A percentile compares a stretch with the other conserved stretches of the same genome.
Evolutionary conservation across 2,329 filamentous ascomycete genomes (phyloP).

Genomic region (Cadophora gregata): DNA sequence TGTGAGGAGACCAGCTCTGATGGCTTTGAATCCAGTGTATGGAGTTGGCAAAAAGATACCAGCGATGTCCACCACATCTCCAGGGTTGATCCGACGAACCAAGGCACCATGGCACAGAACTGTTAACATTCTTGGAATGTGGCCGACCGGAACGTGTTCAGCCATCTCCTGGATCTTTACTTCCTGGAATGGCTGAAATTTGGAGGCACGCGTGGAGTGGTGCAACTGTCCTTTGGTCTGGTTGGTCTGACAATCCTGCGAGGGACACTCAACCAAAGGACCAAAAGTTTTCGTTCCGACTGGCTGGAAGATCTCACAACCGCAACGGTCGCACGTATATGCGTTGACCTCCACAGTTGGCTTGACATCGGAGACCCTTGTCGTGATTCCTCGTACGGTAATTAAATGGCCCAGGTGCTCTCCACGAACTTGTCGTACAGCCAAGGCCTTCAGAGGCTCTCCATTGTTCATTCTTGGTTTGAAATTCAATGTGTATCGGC

Average conservation of each 20-base stretch:
- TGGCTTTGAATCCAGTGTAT: conserved; percentile 98
- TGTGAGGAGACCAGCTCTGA: conserved; percentile 92
- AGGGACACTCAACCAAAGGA: conserved; percentile 85
- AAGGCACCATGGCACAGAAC: conserved; percentile 87
- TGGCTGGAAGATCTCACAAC: conserved; percentile 97
- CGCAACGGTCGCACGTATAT: conserved; percentile 96
- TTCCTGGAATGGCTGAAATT: conserved; percentile 97
- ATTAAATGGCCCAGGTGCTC: conserved; percentile 94
- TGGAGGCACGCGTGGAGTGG: conserved; percentile 92
- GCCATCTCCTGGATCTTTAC: conserved; percentile 99
- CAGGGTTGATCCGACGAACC: conserved; percentile 86
- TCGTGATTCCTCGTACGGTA: conserved; percentile 92
- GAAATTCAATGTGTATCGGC: conserved; percentile 95
- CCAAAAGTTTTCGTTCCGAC: conserved; percentile 90
- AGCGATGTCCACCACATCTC: conserved; percentile 91
- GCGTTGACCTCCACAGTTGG: conserved; percentile 97
- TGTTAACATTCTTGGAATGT: conserved; percentile 91
- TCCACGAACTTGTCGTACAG: conserved; percentile 91
- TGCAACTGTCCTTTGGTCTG: conserved; percentile 93
- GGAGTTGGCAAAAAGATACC: conserved; percentile 97
- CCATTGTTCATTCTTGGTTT: conserved; percentile 83
- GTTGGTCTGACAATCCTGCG: conserved; percentile 86
- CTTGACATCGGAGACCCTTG: conserved; percentile 96
- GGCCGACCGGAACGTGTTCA: conserved; percentile 97
- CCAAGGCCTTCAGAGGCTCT: conserved; percentile 68